Conservation (phyloP, 1,284 basidiomycete genomes). For the Tylopilus sp. region DNA sequence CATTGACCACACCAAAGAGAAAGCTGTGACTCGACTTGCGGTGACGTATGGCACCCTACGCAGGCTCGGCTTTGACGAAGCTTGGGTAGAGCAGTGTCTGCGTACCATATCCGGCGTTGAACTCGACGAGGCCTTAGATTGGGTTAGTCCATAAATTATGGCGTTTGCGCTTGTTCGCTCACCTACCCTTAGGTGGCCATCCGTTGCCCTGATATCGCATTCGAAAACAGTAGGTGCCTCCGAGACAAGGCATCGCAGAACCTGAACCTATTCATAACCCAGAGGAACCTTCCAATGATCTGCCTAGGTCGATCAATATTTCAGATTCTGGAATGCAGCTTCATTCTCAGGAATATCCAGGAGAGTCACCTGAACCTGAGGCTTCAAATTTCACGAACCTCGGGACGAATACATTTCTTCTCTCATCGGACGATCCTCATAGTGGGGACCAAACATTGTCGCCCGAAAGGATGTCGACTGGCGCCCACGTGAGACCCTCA, state of each 20-base stretch:
- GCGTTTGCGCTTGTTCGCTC: constrained; percentile 3
- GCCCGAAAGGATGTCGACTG: constrained; percentile 16
- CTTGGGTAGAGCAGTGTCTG: constrained; percentile 69
- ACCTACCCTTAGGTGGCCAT: constrained; percentile 56
- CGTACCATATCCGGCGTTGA: constrained; percentile 62
- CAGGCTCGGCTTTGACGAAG: constrained; percentile 77
- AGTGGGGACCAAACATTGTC: constrained; percentile 1
- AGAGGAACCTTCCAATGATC: constrained; percentile 13
- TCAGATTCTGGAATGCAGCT: not conserved
- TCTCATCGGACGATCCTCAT: constrained; percentile 28
- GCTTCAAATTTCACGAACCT: constrained; percentile 19
- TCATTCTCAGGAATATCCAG: constrained; percentile 3
- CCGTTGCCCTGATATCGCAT: constrained; percentile 65
- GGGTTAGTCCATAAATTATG: constrained; percentile 53
- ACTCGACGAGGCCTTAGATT: constrained; percentile 88
- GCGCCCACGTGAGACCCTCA: constrained; percentile 12
- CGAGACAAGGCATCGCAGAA: not conserved
- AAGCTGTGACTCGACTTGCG: constrained; percentile 66
- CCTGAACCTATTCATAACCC: constrained; percentile 6
- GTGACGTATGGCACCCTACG: constrained; percentile 82
- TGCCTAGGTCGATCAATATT: constrained; percentile 1
- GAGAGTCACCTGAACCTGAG: constrained; percentile 1
- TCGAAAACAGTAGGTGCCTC: constrained; percentile 36
- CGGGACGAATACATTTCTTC: constrained; percentile 41
- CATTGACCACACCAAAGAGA: constrained; percentile 63